Percentiles rank a stretch among this genome's conserved stretches.
phyloP scores from a whole-genome alignment of 805 yeast genomes.

The Barnettozyma sucrosica region DNA sequence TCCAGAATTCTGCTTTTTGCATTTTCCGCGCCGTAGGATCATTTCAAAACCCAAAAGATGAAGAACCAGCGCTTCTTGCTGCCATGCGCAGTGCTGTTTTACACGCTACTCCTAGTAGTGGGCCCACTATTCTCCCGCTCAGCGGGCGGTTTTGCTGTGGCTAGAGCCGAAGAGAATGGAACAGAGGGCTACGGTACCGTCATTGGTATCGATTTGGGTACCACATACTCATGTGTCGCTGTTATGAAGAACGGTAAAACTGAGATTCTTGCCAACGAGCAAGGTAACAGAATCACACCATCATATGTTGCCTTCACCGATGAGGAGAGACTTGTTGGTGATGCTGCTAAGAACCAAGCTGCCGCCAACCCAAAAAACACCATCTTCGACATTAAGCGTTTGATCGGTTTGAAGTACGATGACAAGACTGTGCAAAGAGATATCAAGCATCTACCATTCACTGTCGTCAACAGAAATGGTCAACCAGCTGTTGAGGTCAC shows the following conservation, averaged over 20 bases:
- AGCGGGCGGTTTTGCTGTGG: conserved; percentile 19
- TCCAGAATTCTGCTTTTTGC: neutral
- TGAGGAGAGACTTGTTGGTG: conserved; percentile 90
- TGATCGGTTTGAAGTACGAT: conserved; percentile 76
- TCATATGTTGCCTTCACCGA: conserved; percentile 91
- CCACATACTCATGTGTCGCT: conserved; percentile 96
- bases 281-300: conserved; percentile 96
- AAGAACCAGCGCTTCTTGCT: conserved; percentile 27
- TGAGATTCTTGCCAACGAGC: conserved; percentile 91
- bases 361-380: conserved; percentile 85
- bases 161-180: conserved; percentile 26
- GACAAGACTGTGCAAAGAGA: conserved; percentile 80
- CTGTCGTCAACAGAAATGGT: conserved; percentile 61
- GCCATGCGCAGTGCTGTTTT: conserved; percentile 30
- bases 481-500: conserved; percentile 80
- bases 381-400: conserved; percentile 84
- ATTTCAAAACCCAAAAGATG: conserved; percentile 4
- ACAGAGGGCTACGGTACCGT: conserved; percentile 56
- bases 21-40: neutral
- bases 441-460: conserved; percentile 76
- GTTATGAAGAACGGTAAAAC: conserved; percentile 80
- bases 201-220: conserved; percentile 95
- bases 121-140: conserved; percentile 18
- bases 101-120: conserved; percentile 24
- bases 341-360: conserved; percentile 95